phyloP scores from a whole-genome alignment of 2,329 filamentous ascomycete genomes.

The Penicillium hordei region DNA sequence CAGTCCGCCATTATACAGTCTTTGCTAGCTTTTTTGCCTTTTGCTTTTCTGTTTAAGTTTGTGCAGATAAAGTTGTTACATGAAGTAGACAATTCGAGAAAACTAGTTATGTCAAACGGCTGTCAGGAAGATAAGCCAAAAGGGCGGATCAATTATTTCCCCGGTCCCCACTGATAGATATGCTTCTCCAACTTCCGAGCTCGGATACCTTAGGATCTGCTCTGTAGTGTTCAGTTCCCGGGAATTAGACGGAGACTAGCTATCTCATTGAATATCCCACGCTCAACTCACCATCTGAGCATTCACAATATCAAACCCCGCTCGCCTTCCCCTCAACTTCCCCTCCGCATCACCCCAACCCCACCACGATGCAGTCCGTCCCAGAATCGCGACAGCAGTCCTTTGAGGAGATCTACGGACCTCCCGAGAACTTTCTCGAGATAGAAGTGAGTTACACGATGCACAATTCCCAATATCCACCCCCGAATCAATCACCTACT shows the following conservation, averaged over 20 bases:
- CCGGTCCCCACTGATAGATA: constrained; percentile 14
- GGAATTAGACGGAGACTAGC: neutral
- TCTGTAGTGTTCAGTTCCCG: constrained; percentile 1
- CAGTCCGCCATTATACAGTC: neutral
- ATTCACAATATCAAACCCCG: neutral
- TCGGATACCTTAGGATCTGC: neutral
- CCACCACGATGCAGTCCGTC: constrained; percentile 59
- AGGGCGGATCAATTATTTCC: constrained; percentile 18
- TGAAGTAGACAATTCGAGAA: neutral
- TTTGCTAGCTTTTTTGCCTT: neutral
- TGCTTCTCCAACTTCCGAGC: constrained; percentile 11
- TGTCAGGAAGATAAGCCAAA: constrained; percentile 13
- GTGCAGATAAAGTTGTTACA: neutral
- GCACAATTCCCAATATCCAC: neutral
- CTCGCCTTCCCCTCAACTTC: neutral
- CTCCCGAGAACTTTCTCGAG: constrained; percentile 97
- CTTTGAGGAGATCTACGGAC: constrained; percentile 98
- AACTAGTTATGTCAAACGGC: neutral
- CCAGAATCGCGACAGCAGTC: constrained; percentile 79
- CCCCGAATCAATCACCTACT: neutral
- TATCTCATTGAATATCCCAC: neutral
- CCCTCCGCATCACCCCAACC: constrained; percentile 5
- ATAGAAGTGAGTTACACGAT: constrained; percentile 69
- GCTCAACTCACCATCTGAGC: neutral
- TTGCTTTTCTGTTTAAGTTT: neutral